Base-by-base conservation (phyloP, 495 filamentous ascomycete genomes). In the Hyaloscypha hepaticicola region DNA sequence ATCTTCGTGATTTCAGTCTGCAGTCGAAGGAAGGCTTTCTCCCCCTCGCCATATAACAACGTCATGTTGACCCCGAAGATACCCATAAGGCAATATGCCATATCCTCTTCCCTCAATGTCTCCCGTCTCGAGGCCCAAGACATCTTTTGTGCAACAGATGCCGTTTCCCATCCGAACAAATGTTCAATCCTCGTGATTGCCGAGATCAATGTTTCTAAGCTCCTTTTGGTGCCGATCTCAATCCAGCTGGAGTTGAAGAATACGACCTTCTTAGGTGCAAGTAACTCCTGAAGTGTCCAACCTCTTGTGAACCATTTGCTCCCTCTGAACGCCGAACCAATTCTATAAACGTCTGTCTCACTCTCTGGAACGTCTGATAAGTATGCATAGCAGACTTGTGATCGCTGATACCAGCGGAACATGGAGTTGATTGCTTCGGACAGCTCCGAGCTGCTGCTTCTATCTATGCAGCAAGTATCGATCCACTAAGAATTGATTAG, bases 11-110 rank as follows among this genome's bases (percentile, higher is more conserved):
- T 45, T 45, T 45, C 38, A 4, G 38, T 45, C 16, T 45, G 38
- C 12, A 45, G 38, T 14, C 38, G 38, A 45, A 45, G 38, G 38
- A 45, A 45, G 16, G 38, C 38, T 19, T 45, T 45, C 6, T 45
- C 38, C 16, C 38, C 38, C 19, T 45, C 38, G 38, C 38, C 38
- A 16, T 45, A 45, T 19, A 82, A 4, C 16, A 16, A 16, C 19
- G 9, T 9, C 38, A 45, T 45, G 6, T 45, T 45, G 38, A 45
- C 38, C 4, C 16, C 16, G 16, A 45, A 45, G 4, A 45, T 9
- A 4, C 38, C 38, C 14, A 45, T 9, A 4, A 45, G 38, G 16
- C 38, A 45, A 45, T 45, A 45, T 19, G 38, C 38, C 5, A 45
- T 45, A 16, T 45, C 38, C 12, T 45, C 38, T 45, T 3, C 38